These are phyloP conservation scores for Pestalotiopsis fici DNA, from an alignment of 2,329 filamentous ascomycete genomes.

Conservation along the genomic window DNA sequence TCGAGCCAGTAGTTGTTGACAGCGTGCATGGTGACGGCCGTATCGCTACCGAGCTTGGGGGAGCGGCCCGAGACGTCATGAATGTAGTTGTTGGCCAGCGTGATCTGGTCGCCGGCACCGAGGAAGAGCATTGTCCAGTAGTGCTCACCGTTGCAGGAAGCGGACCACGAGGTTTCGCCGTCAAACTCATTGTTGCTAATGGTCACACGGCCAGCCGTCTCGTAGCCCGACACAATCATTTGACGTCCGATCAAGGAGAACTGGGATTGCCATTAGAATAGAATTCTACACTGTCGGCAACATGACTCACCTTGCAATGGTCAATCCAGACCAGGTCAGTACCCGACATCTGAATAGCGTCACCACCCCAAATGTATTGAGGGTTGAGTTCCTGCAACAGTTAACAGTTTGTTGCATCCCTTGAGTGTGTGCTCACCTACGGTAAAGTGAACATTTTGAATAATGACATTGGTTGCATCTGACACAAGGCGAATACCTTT, in stretches of 20 bases:
- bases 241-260: constrained; percentile 44
- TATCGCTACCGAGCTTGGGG: constrained; percentile 37
- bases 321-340: constrained; percentile 36
- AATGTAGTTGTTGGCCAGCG: constrained; percentile 44
- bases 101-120: constrained; percentile 33
- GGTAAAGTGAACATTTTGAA: constrained; percentile 57
- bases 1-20: constrained; percentile 41
- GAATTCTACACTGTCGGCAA: background rate
- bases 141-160: constrained; percentile 44
- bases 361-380: constrained; percentile 59
- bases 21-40: constrained; percentile 30
- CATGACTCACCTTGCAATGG: constrained; percentile 16
- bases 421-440: constrained; percentile 22
- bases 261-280: background rate
- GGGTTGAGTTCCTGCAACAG: constrained; percentile 40
- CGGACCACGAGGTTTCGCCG: constrained; percentile 40
- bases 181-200: constrained; percentile 49
- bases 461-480: constrained; percentile 55
- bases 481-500: constrained; percentile 52
- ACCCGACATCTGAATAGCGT: constrained; percentile 53
- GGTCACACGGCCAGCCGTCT: constrained; percentile 37
- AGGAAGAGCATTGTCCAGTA: constrained; percentile 37
- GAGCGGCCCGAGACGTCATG: constrained; percentile 45
- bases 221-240: constrained; percentile 38
- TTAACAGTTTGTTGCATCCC: background rate